phyloP scores from a whole-genome alignment of 2,329 filamentous ascomycete genomes.

The Podosphaera xanthii region DNA sequence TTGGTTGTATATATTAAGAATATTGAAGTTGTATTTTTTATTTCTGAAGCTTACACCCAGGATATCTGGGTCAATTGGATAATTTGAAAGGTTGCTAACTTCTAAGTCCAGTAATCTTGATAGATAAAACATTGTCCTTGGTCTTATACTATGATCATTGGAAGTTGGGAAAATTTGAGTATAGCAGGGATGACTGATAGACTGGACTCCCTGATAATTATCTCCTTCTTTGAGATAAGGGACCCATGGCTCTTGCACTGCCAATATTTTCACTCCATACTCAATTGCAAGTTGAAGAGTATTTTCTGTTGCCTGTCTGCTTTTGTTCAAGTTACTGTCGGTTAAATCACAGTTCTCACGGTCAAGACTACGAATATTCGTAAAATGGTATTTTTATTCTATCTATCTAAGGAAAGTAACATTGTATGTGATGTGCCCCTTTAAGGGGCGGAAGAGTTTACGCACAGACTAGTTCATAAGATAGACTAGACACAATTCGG shows the following conservation, averaged over 20 bases:
- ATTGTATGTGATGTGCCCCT: too few species aligned
- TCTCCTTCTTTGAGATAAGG: not conserved
- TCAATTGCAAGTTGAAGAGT: not conserved
- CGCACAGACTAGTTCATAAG: too few species aligned
- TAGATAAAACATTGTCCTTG: not conserved
- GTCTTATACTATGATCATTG: not conserved
- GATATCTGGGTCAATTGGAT: not conserved
- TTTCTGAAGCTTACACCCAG: not conserved
- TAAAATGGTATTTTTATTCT: too few species aligned
- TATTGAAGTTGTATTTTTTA: not conserved
- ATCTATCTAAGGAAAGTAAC: too few species aligned
- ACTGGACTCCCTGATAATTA: not conserved
- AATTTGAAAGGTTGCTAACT: too few species aligned
- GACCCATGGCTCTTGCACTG: not conserved
- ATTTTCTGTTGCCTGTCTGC: not conserved
- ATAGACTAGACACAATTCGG: too few species aligned
- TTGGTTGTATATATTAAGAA: not conserved
- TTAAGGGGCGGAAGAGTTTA: too few species aligned
- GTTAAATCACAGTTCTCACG: too few species aligned
- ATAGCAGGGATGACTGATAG: not conserved
- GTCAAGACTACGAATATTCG: too few species aligned
- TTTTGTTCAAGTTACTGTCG: too few species aligned
- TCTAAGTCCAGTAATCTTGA: not conserved
- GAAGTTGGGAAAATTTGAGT: not conserved
- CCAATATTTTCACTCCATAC: too few species aligned